Evolutionary conservation across 2,329 filamentous ascomycete species (phyloP).

Genomic region (Colletotrichum nymphaeae): DNA sequence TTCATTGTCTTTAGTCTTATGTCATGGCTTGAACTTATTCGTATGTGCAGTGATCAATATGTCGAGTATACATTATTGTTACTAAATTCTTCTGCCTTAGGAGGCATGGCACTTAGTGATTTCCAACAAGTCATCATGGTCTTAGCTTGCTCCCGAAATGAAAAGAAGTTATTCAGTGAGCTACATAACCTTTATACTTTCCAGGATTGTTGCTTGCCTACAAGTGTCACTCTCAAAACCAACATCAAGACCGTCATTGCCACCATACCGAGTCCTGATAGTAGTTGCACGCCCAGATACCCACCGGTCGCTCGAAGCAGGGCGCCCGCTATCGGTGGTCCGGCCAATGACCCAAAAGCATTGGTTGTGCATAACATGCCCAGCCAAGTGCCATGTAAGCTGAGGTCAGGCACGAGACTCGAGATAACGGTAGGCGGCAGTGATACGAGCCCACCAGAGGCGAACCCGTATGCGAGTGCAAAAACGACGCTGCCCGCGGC

Average conservation of each 20-base stretch:
- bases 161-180: too few species aligned
- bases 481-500: conserved; percentile 53
- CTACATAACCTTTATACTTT: background rate
- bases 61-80: too few species aligned
- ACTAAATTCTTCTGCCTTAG: too few species aligned
- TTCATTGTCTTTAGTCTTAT: too few species aligned
- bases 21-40: too few species aligned
- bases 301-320: conserved; percentile 41
- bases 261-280: conserved; percentile 42
- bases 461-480: conserved; percentile 58
- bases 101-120: too few species aligned
- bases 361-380: conserved; percentile 54
- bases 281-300: conserved; percentile 45
- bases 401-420: conserved; percentile 53
- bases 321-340: conserved; percentile 53
- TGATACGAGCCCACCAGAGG: conserved; percentile 56
- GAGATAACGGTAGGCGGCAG: conserved; percentile 55
- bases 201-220: background rate
- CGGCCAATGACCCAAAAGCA: conserved; percentile 48
- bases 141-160: too few species aligned
- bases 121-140: too few species aligned
- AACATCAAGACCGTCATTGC: conserved; percentile 7
- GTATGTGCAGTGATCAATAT: too few species aligned
- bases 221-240: background rate
- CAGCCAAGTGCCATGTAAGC: conserved; percentile 54